Evolutionary conservation across 2,329 filamentous ascomycete genomes (phyloP).

Genomic region (Ascocoryne sarcoides): DNA sequence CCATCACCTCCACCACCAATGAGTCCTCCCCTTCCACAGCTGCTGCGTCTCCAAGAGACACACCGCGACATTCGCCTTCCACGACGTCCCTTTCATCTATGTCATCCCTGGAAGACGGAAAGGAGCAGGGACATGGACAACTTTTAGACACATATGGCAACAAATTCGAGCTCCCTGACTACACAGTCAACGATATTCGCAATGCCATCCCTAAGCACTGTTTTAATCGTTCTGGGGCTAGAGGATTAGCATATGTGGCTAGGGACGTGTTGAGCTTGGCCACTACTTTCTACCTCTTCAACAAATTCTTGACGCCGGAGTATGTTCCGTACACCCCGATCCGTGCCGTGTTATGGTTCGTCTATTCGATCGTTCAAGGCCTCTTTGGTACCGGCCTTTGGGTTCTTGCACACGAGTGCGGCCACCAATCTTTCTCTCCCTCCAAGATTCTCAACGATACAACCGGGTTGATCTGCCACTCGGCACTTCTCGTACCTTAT

Average conservation of each 20-base stretch:
- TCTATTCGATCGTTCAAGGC: constrained; percentile 72
- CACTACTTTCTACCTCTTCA: constrained; percentile 75
- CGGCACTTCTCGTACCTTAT: constrained; percentile 83
- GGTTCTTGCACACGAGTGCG: constrained; percentile 97
- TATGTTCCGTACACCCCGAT: constrained; percentile 60
- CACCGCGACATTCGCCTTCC: constrained; percentile 58
- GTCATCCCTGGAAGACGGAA: constrained; percentile 50
- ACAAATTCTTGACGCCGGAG: constrained; percentile 84
- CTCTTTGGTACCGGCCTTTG: constrained; percentile 89
- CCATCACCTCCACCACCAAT: constrained; percentile 21
- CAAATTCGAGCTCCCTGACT: constrained; percentile 86
- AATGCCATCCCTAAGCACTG: constrained; percentile 97
- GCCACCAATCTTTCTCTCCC: constrained; percentile 92
- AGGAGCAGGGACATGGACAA: constrained; percentile 44
- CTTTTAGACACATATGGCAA: constrained; percentile 92
- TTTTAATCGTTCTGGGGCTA: constrained; percentile 75
- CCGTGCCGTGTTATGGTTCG: constrained; percentile 54
- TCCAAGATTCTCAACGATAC: constrained; percentile 86
- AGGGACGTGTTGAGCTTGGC: constrained; percentile 68
- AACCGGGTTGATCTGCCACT: constrained; percentile 88
- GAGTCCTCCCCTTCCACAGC: constrained; percentile 43
- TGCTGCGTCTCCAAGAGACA: constrained; percentile 49
- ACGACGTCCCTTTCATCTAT: constrained; percentile 90
- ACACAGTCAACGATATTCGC: constrained; percentile 94
- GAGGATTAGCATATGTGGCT: constrained; percentile 72